These are phyloP conservation scores for Fusarium robinianum DNA, from an alignment of 2,329 filamentous ascomycete genomes.

Conservation along the genomic window DNA sequence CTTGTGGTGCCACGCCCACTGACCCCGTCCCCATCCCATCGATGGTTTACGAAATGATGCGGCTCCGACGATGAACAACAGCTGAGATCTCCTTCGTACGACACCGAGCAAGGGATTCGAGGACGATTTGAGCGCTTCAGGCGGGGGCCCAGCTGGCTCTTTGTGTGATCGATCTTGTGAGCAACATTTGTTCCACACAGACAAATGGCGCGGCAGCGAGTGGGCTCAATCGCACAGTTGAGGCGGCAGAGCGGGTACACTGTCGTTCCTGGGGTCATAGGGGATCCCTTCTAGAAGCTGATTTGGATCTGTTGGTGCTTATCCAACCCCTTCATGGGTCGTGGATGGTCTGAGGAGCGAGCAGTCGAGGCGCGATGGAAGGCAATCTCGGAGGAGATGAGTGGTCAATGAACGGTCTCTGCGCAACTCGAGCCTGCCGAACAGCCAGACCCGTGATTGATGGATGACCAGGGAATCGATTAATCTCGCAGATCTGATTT, in stretches of 20 bases:
- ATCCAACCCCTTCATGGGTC: background rate
- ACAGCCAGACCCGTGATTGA: no score
- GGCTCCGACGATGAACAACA: constrained; percentile 3
- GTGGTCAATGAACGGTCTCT: constrained; percentile 3
- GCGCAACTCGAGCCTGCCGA: no score
- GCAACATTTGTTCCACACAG: constrained; percentile 13
- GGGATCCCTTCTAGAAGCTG: constrained; percentile 11
- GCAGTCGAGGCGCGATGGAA: background rate
- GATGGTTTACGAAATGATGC: constrained; percentile 6
- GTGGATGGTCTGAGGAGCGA: constrained; percentile 1
- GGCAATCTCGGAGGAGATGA: constrained; percentile 2
- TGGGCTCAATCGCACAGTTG: constrained; percentile 9
- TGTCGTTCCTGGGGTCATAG: constrained; percentile 1
- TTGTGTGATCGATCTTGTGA: constrained; percentile 23
- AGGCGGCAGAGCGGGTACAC: constrained; percentile 4
- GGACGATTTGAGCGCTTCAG: background rate
- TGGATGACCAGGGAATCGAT: no score
- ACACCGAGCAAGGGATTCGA: constrained; percentile 23
- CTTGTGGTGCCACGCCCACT: constrained; percentile 26
- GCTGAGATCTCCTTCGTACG: constrained; percentile 12
- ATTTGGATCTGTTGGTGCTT: constrained; percentile 3
- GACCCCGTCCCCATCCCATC: constrained; percentile 10
- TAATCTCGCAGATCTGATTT: no score
- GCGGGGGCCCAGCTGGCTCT: constrained; percentile 1
- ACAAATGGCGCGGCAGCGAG: constrained; percentile 9